These are phyloP conservation scores for Spathaspora hagerdaliae DNA, from an alignment of 805 yeast genomes.

Conservation along the genomic window DNA sequence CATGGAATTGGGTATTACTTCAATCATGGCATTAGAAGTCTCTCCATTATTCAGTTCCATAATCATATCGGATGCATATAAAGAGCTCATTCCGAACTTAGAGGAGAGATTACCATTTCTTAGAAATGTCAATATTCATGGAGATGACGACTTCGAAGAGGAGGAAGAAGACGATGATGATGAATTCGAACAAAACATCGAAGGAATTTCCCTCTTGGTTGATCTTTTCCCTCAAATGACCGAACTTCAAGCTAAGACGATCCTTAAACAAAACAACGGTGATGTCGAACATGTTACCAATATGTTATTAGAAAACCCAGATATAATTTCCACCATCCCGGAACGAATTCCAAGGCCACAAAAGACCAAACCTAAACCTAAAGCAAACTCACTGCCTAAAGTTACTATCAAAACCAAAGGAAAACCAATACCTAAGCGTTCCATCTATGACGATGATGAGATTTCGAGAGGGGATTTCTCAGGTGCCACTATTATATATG, in stretches of 20 bases:
- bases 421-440: constrained; percentile 8
- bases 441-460: constrained; percentile 27
- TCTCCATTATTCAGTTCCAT: constrained; percentile 57
- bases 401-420: background rate
- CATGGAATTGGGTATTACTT: constrained; percentile 42
- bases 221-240: constrained; percentile 69
- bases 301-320: constrained; percentile 61
- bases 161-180: constrained; percentile 4
- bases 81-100: constrained; percentile 47
- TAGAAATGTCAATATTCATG: constrained; percentile 10
- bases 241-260: constrained; percentile 39
- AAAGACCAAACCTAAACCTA: constrained; percentile 2
- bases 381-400: constrained; percentile 1
- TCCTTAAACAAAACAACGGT: constrained; percentile 46
- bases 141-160: constrained; percentile 7
- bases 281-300: constrained; percentile 58
- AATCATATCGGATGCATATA: constrained; percentile 45
- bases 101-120: constrained; percentile 49
- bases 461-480: constrained; percentile 23
- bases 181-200: constrained; percentile 32
- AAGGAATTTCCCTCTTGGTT: constrained; percentile 21
- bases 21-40: constrained; percentile 37
- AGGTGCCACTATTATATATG: constrained; percentile 22
- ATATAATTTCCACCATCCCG: constrained; percentile 25
- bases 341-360: constrained; percentile 5